Evolutionary conservation across 1,284 basidiomycete species (phyloP).

Genomic region (Termitomyces sp.): DNA sequence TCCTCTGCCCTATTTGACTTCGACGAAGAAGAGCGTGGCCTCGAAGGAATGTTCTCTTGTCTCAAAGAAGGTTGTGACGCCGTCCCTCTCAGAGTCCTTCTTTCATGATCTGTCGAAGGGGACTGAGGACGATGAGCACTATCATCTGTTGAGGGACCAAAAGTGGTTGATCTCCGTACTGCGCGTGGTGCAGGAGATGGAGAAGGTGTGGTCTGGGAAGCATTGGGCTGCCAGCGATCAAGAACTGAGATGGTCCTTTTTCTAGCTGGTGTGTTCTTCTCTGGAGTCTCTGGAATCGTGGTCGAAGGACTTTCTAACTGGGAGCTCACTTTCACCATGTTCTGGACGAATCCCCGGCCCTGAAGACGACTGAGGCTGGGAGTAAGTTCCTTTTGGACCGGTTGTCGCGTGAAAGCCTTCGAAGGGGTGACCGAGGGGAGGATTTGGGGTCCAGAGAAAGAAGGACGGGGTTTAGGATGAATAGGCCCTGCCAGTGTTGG

Average conservation of each 20-base stretch:
- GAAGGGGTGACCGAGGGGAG: slow-evolving; percentile 42
- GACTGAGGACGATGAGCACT: slow-evolving; percentile 2
- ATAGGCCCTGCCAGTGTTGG: slow-evolving; percentile 37
- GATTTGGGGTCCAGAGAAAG: slow-evolving; percentile 43
- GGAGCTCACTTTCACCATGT: slow-evolving; percentile 65
- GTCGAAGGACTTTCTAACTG: slow-evolving; percentile 38
- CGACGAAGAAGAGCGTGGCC: slow-evolving; percentile 6
- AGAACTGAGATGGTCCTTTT: slow-evolving; percentile 50
- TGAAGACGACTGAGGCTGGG: slow-evolving; percentile 77
- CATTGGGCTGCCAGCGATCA: slow-evolving; percentile 58
- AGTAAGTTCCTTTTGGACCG: slow-evolving; percentile 62
- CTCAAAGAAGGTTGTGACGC: slow-evolving; percentile 26
- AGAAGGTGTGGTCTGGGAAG: slow-evolving; percentile 27
- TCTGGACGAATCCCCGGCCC: slow-evolving; percentile 78
- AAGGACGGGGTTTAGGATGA: slow-evolving; percentile 44
- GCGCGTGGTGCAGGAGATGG: slow-evolving; percentile 34
- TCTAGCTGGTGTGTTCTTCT: slow-evolving; percentile 29
- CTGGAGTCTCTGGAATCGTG: slow-evolving; percentile 29
- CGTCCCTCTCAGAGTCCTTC: slow-evolving; percentile 22
- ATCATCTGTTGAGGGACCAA: slow-evolving; percentile 9
- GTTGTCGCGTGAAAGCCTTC: slow-evolving; percentile 55
- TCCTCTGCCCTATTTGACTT: slow-evolving; percentile 6
- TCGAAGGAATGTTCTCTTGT: slow-evolving; percentile 16
- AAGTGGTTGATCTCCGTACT: slow-evolving; percentile 38
- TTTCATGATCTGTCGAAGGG: not conserved